These are phyloP conservation scores for Sporothrix dimorphospora DNA, from an alignment of 2,329 filamentous ascomycete genomes.

Conservation along the genomic window DNA sequence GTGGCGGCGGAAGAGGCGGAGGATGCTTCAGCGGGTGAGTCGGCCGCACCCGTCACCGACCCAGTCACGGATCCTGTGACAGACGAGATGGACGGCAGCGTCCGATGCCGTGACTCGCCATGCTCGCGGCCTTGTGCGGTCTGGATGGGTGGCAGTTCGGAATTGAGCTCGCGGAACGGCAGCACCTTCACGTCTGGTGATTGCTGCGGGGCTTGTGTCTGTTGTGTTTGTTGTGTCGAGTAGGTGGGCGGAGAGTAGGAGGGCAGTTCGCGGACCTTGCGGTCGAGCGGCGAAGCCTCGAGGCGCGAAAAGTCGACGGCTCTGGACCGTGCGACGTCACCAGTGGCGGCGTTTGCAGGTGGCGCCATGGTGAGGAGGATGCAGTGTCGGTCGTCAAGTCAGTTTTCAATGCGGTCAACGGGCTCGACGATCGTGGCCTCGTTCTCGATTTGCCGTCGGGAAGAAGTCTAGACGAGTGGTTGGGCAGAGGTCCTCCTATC, in stretches of 20 bases:
- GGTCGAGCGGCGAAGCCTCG: background rate
- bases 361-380: background rate
- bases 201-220: background rate
- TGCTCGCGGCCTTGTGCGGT: conserved; percentile 6
- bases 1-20: conserved; percentile 30
- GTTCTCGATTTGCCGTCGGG: background rate
- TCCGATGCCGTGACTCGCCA: conserved; percentile 27
- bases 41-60: conserved; percentile 11
- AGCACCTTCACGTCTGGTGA: conserved; percentile 20
- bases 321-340: background rate
- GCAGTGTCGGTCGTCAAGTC: background rate
- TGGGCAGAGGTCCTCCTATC: background rate
- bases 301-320: background rate
- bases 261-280: conserved; percentile 17
- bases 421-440: background rate
- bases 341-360: background rate
- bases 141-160: background rate
- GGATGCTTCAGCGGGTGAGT: conserved; percentile 8
- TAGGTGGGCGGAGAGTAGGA: conserved; percentile 17
- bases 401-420: background rate
- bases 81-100: conserved; percentile 37
- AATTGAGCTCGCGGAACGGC: conserved; percentile 16
- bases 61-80: conserved; percentile 15
- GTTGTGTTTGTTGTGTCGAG: background rate
- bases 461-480: background rate